Evolutionary conservation across 495 filamentous ascomycete species (phyloP).

Genomic region (Penicillium salamii): DNA sequence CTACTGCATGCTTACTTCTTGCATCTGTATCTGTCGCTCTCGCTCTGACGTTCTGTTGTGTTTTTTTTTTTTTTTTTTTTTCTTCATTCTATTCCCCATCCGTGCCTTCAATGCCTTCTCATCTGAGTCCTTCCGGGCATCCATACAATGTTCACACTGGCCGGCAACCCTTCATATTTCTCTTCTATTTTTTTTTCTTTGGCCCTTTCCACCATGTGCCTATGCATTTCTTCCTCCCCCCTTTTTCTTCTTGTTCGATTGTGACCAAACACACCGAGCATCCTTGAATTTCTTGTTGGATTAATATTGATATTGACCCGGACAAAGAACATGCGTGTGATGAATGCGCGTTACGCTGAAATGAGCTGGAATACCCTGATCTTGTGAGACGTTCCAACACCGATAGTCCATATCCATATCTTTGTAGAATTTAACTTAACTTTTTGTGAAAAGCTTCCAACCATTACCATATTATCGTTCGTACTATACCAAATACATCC

Average conservation of each 20-base stretch:
- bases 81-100: neutral
- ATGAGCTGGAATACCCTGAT: constrained; percentile 18
- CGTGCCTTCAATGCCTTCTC: neutral
- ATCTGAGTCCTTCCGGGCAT: constrained; percentile 6
- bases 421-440: constrained; percentile 5
- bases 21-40: constrained; percentile 7
- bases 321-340: constrained; percentile 7
- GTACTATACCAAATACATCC: no score
- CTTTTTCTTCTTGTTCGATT: neutral
- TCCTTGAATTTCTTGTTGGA: constrained; percentile 1
- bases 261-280: constrained; percentile 1
- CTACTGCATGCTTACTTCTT: constrained; percentile 1
- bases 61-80: neutral
- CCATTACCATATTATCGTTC: no score
- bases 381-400: constrained; percentile 5
- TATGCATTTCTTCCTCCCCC: no score
- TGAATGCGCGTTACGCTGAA: constrained; percentile 11
- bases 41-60: no score
- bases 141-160: constrained; percentile 2
- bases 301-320: constrained; percentile 8
- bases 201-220: neutral
- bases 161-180: neutral
- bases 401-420: constrained; percentile 5
- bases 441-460: no score
- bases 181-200: neutral